phyloP scores from a whole-genome alignment of 75 land plant species.

The Pinus taeda region DNA sequence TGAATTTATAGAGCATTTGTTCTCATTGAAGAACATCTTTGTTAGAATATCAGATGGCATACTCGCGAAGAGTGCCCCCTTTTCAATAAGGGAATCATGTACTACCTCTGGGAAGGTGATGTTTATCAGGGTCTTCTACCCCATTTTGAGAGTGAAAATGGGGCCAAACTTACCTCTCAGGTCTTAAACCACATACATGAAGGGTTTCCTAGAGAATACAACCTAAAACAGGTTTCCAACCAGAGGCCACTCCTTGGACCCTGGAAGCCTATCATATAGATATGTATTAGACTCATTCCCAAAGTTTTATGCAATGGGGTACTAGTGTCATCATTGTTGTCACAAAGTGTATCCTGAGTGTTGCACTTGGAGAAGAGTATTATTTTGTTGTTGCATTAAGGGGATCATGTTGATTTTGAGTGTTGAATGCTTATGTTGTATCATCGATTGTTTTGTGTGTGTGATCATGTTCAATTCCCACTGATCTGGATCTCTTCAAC shows the following conservation, averaged over 20 bases:
- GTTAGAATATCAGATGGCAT: slow-evolving; percentile 56
- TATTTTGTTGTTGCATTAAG: no score
- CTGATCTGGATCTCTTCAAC: no score
- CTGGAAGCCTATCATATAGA: no score
- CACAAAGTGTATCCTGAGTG: no score
- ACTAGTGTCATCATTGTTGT: no score
- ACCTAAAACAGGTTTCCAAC: slow-evolving; percentile 58
- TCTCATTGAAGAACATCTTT: slow-evolving; percentile 57
- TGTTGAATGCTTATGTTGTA: no score
- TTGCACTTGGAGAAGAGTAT: no score
- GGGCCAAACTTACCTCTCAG: slow-evolving; percentile 51
- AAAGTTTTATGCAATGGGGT: no score
- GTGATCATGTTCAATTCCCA: no score
- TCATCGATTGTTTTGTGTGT: no score
- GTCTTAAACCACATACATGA: slow-evolving; percentile 47
- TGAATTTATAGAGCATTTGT: slow-evolving; percentile 69
- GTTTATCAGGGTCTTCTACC: slow-evolving; percentile 56
- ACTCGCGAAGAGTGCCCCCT: slow-evolving; percentile 63
- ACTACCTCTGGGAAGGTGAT: slow-evolving; percentile 51
- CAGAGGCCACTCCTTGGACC: slow-evolving; percentile 39
- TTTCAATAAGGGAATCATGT: slow-evolving; percentile 67
- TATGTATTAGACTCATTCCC: no score
- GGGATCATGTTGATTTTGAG: no score
- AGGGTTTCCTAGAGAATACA: slow-evolving; percentile 42
- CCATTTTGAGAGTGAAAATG: slow-evolving; percentile 72